Base-by-base conservation (phyloP, 257 asterid genomes). In the Forsythia suspensa region DNA sequence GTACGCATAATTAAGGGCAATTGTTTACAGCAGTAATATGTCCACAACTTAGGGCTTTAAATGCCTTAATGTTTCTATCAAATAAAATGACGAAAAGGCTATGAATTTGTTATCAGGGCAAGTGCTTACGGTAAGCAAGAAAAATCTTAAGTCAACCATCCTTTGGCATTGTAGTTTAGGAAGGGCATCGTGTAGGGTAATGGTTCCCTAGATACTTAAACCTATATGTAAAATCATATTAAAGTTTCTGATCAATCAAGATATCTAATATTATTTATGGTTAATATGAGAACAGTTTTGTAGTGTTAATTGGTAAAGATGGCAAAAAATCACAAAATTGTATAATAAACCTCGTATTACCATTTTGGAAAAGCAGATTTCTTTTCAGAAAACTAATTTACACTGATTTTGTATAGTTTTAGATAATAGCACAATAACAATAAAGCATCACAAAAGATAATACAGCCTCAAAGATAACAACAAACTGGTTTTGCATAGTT, bases 11-110 rank as follows among this genome's bases (percentile, higher is more conserved):
- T 72, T 72, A 72, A 52, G 55, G 65, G 44, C 38, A 52, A 76
- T 71, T 16, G 76, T 73, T 78, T 39, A 72, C 24, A 81, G 21
- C 42, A 55, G 79, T 66, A 55, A 67, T 61, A 48, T 48, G 73
- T 75, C 71, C 79, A 63, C 74, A 6, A 65, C 13, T 80, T 69
- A 69, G 69, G 70, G 24, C 8, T 59, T 59, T 59, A 59, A 59
- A 59, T 59, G 36, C 34, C 67, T 59, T 9, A 0, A 20, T 57
- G 12, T 59, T 29, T 59, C 36, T 59, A 59, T 20, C 67, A 59
- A 7, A 24, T 57, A 40, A 40, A 74, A 43, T 57, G 72, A 44
- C 9, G 57, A 59, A 40, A 70, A 51, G 42, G 72, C 15, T 63
- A 59, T n/a, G 34, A 21, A 59, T 59, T 7, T 59, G 13, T 59